Evolutionary conservation across 306 rosid genomes (phyloP).

Genomic region (Abrus precatorius): DNA sequence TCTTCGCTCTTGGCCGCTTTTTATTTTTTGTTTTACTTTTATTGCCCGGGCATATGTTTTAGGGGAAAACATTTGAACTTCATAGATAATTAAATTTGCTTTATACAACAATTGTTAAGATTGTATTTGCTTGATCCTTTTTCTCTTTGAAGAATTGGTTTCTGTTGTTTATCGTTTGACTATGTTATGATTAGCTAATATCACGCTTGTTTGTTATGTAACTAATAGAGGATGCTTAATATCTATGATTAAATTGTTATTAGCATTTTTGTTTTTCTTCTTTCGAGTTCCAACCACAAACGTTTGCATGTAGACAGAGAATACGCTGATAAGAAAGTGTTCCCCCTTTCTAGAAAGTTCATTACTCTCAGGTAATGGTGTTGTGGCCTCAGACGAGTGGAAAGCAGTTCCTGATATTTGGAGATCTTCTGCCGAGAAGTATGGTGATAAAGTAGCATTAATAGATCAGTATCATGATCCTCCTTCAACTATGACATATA

Average conservation of each 20-base stretch:
- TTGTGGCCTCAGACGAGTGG: conserved; percentile 72
- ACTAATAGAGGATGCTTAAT: neutral
- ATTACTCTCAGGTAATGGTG: conserved; percentile 54
- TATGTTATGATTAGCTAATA: neutral
- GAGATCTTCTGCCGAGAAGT: conserved; percentile 88
- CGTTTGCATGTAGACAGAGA: conserved; percentile 58
- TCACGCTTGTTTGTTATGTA: conserved; percentile 24
- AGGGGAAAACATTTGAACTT: neutral
- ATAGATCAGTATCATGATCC: conserved; percentile 89
- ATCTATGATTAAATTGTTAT: neutral
- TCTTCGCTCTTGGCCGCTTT: too few species aligned
- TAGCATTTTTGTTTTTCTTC: neutral
- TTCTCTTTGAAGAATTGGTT: conserved; percentile 15
- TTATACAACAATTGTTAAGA: neutral
- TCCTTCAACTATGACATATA: conserved; percentile 84
- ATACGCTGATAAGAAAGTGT: conserved; percentile 67
- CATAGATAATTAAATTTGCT: conserved; percentile 22
- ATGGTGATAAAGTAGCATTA: conserved; percentile 78
- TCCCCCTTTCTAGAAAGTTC: conserved; percentile 87
- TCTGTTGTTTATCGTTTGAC: neutral
- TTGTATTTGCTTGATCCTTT: neutral
- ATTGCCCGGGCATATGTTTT: neutral
- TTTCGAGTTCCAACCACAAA: conserved; percentile 26
- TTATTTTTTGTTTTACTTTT: neutral
- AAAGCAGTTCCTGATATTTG: conserved; percentile 95